Conservation (phyloP, 164 flowering plant species). For the Vitis cinerea region DNA sequence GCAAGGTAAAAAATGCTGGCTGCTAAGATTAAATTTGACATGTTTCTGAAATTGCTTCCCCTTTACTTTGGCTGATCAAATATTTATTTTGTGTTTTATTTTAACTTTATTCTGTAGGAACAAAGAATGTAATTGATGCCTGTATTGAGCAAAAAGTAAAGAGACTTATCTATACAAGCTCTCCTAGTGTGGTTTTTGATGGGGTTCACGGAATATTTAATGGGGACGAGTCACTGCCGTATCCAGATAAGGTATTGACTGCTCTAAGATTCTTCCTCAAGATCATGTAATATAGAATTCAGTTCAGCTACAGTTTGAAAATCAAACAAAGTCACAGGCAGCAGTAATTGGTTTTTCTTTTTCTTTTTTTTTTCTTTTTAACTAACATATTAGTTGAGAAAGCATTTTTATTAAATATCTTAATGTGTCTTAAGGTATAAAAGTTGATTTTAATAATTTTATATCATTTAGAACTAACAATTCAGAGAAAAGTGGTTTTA, state of each 20-base stretch:
- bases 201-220: slow-evolving; percentile 76
- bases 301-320: background rate
- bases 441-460: too few relatives aligned
- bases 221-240: slow-evolving; percentile 83
- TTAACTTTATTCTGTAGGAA: slow-evolving; percentile 44
- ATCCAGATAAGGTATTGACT: slow-evolving; percentile 66
- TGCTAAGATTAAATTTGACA: background rate
- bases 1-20: slow-evolving; percentile 44
- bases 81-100: slow-evolving; percentile 12
- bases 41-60: background rate
- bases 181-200: slow-evolving; percentile 97
- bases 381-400: background rate
- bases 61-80: background rate
- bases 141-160: slow-evolving; percentile 77
- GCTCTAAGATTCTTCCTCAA: background rate
- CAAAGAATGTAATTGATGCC: slow-evolving; percentile 84
- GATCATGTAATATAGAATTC: background rate
- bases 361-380: background rate
- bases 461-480: too few relatives aligned
- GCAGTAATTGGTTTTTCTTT: background rate
- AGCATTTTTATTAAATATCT: background rate
- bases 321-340: background rate
- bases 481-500: too few relatives aligned
- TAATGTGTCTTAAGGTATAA: background rate
- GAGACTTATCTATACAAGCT: slow-evolving; percentile 88